Evolutionary conservation across 805 yeast genomes (phyloP).

Genomic region (Ogataea haglerorum): DNA sequence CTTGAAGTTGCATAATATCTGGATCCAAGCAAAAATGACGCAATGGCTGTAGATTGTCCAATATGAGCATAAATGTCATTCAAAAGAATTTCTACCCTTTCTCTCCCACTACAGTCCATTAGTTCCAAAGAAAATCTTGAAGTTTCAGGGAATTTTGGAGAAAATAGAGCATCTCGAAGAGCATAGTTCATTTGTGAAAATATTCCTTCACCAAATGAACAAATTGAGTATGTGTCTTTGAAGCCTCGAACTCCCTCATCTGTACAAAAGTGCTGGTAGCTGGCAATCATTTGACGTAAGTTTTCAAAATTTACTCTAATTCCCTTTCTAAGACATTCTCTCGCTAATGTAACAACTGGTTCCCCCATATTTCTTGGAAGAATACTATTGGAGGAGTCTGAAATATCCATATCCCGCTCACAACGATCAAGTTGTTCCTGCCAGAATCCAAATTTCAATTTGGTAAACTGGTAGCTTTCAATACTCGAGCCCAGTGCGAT

Average conservation of each 20-base stretch:
- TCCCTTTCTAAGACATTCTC: slow-evolving; percentile 48
- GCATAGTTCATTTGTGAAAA: slow-evolving; percentile 70
- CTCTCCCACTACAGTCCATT: slow-evolving; percentile 41
- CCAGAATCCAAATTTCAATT: slow-evolving; percentile 73
- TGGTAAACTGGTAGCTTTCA: slow-evolving; percentile 35
- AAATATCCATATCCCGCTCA: slow-evolving; percentile 1
- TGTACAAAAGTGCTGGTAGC: slow-evolving; percentile 52
- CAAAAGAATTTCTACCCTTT: slow-evolving; percentile 29
- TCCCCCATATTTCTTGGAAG: slow-evolving; percentile 37
- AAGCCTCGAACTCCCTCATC: slow-evolving; percentile 43
- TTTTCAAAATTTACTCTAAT: slow-evolving; percentile 49
- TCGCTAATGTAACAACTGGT: slow-evolving; percentile 60
- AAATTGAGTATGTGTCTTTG: slow-evolving; percentile 49
- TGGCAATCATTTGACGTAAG: slow-evolving; percentile 57
- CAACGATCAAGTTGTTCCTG: slow-evolving; percentile 52
- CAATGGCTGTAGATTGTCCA: slow-evolving; percentile 77
- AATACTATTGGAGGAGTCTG: neutral
- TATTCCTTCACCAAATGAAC: slow-evolving; percentile 78
- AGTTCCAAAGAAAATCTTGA: slow-evolving; percentile 37
- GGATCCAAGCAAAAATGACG: slow-evolving; percentile 59
- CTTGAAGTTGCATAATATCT: slow-evolving; percentile 51
- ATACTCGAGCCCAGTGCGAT: slow-evolving; percentile 28
- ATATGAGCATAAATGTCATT: slow-evolving; percentile 72
- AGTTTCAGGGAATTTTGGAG: slow-evolving; percentile 56
- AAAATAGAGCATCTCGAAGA: slow-evolving; percentile 55